Percentiles rank a stretch among this genome's conserved stretches.
Evolutionary conservation across 345 rosid genomes (phyloP).

Genomic region (Euclidium syriacum): DNA sequence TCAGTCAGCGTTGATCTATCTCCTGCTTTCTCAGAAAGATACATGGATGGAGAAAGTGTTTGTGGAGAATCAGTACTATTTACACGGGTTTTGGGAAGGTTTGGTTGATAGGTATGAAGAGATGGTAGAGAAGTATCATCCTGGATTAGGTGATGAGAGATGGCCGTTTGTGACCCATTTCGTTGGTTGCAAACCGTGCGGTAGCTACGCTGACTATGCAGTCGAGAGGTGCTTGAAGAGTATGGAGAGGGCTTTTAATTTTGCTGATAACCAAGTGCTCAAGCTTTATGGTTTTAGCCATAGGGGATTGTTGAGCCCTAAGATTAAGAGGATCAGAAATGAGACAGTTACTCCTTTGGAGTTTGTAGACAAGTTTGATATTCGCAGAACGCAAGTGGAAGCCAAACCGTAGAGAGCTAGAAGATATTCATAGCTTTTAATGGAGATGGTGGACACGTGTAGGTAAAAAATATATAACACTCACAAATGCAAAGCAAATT

Average conservation of each 20-base stretch:
- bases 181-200: conserved; percentile 96
- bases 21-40: conserved; percentile 76
- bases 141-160: conserved; percentile 93
- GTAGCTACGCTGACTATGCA: conserved; percentile 95
- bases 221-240: conserved; percentile 82
- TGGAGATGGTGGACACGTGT: conserved; percentile 15
- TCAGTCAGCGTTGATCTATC: conserved; percentile 89
- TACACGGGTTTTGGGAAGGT: conserved; percentile 96
- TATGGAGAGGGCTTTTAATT: conserved; percentile 97
- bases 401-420: conserved; percentile 20
- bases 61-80: conserved; percentile 83
- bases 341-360: conserved; percentile 76
- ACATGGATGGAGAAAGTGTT: conserved; percentile 88
- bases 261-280: conserved; percentile 93
- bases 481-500: conserved; percentile 31
- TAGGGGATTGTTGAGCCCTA: conserved; percentile 90
- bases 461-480: conserved; percentile 28
- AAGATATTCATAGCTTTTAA: conserved; percentile 9
- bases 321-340: conserved; percentile 86
- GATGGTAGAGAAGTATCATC: conserved; percentile 93
- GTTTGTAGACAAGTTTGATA: conserved; percentile 74
- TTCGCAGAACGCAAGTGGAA: conserved; percentile 45
- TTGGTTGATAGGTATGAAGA: conserved; percentile 94
- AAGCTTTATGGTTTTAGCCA: conserved; percentile 84
- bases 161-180: conserved; percentile 99